Evolutionary conservation across 306 rosid genomes (phyloP).

Genomic region (Psophocarpus tetragonolobus): DNA sequence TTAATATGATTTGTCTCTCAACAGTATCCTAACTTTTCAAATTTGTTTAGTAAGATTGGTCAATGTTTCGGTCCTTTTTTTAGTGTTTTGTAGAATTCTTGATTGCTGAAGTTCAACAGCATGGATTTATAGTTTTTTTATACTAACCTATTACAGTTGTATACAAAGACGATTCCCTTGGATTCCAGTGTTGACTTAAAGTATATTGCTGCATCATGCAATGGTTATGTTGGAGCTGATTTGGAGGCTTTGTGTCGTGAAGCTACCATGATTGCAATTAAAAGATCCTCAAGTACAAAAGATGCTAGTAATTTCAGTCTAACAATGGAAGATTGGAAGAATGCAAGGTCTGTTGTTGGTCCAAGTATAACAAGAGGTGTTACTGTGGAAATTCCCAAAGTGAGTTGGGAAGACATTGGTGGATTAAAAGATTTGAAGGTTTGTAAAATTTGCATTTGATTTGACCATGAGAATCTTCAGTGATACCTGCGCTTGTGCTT

Average conservation of each 20-base stretch:
- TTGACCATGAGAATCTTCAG: constrained; percentile 26
- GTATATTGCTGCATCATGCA: constrained; percentile 79
- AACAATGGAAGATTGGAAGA: constrained; percentile 75
- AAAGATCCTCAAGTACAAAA: constrained; percentile 54
- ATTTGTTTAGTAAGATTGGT: constrained; percentile 6
- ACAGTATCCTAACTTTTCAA: constrained; percentile 8
- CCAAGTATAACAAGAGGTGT: constrained; percentile 96
- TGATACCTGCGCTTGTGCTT: constrained; percentile 24
- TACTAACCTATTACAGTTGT: constrained; percentile 57
- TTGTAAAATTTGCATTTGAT: constrained; percentile 30
- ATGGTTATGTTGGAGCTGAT: constrained; percentile 96
- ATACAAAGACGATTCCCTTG: constrained; percentile 70
- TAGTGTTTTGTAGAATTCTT: constrained; percentile 14
- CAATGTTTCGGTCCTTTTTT: neutral
- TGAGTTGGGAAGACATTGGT: constrained; percentile 93
- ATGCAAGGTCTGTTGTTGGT: constrained; percentile 65
- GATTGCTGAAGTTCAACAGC: constrained; percentile 6
- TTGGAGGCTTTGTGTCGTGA: constrained; percentile 83
- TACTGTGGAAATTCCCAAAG: constrained; percentile 82
- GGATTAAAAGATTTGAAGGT: constrained; percentile 90
- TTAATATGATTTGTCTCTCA: neutral
- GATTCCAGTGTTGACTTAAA: constrained; percentile 59
- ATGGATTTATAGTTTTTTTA: constrained; percentile 9
- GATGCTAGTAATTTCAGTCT: constrained; percentile 43
- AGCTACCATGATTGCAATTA: constrained; percentile 59